Conservation (phyloP, 306 rosid genomes). For the Sechiopsis laciniata region DNA sequence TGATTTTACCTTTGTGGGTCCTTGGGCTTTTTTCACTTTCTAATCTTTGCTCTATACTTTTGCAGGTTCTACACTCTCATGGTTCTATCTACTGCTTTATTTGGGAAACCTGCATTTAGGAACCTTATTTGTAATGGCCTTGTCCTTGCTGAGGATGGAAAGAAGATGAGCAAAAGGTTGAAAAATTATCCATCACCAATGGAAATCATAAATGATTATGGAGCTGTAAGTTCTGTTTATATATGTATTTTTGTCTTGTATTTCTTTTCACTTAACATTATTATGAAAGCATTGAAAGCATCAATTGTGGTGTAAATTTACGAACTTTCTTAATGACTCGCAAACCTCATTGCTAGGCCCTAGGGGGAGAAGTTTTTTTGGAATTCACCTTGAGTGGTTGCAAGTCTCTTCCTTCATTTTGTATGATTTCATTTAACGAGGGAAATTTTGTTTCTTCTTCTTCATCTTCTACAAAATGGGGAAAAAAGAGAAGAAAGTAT, state of each 20-base stretch:
- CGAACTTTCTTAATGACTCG: not conserved
- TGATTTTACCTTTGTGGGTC: slow-evolving; percentile 1
- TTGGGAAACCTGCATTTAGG: slow-evolving; percentile 86
- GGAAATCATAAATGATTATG: slow-evolving; percentile 76
- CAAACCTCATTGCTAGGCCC: not conserved
- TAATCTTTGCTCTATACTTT: slow-evolving; percentile 23
- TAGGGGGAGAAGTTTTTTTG: not conserved
- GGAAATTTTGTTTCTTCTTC: not conserved
- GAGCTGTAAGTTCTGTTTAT: slow-evolving; percentile 56
- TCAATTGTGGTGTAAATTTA: not conserved
- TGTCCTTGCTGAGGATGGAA: slow-evolving; percentile 94
- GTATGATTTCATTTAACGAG: not conserved
- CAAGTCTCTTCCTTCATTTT: slow-evolving; percentile 5
- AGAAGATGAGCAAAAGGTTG: slow-evolving; percentile 94
- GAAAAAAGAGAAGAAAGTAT: not conserved
- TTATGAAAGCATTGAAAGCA: not conserved
- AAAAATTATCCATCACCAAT: slow-evolving; percentile 86
- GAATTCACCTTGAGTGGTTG: not conserved
- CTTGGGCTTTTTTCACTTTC: not conserved
- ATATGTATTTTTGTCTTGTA: not conserved
- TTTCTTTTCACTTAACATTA: not conserved
- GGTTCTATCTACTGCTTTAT: slow-evolving; percentile 89
- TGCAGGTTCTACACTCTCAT: slow-evolving; percentile 96
- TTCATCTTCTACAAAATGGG: not conserved
- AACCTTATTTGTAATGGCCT: slow-evolving; percentile 97